These are phyloP conservation scores for Protomyces gravidus DNA, from an alignment of 1,139 yeast species.

Conservation along the genomic window DNA sequence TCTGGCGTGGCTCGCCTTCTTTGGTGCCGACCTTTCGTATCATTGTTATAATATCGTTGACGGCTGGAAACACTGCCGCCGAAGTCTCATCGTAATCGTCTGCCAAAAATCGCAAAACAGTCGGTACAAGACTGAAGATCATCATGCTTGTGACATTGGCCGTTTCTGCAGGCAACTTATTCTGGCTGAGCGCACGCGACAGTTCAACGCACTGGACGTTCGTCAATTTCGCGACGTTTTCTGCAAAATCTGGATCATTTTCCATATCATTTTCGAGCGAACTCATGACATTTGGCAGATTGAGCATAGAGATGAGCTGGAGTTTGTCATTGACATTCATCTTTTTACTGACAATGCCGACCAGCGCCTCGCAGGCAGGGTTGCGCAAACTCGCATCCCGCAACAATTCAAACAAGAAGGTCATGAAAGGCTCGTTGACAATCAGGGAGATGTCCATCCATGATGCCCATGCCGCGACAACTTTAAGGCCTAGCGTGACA, in stretches of 20 bases:
- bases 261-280: slow-evolving; percentile 42
- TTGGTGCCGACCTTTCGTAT: slow-evolving; percentile 54
- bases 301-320: slow-evolving; percentile 64
- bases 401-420: slow-evolving; percentile 60
- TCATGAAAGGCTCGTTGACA: slow-evolving; percentile 61
- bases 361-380: slow-evolving; percentile 66
- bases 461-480: slow-evolving; percentile 79
- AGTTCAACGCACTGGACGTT: slow-evolving; percentile 75
- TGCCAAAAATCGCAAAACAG: slow-evolving; percentile 62
- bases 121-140: slow-evolving; percentile 66
- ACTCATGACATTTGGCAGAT: slow-evolving; percentile 55
- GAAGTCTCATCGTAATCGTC: slow-evolving; percentile 89
- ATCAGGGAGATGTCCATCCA: slow-evolving; percentile 92
- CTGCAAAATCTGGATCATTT: slow-evolving; percentile 65
- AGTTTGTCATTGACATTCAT: slow-evolving; percentile 87
- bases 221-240: slow-evolving; percentile 67
- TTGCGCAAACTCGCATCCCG: slow-evolving; percentile 49
- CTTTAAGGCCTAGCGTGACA: slow-evolving; percentile 56
- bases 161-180: slow-evolving; percentile 40
- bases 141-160: slow-evolving; percentile 47
- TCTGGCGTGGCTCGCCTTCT: slow-evolving; percentile 41
- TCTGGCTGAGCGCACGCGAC: slow-evolving; percentile 58
- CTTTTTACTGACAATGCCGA: slow-evolving; percentile 80
- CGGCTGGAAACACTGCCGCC: slow-evolving; percentile 72
- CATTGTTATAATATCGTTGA: slow-evolving; percentile 66